phyloP scores from a whole-genome alignment of 2,329 filamentous ascomycete species.

The Lasiodiplodia citricola region DNA sequence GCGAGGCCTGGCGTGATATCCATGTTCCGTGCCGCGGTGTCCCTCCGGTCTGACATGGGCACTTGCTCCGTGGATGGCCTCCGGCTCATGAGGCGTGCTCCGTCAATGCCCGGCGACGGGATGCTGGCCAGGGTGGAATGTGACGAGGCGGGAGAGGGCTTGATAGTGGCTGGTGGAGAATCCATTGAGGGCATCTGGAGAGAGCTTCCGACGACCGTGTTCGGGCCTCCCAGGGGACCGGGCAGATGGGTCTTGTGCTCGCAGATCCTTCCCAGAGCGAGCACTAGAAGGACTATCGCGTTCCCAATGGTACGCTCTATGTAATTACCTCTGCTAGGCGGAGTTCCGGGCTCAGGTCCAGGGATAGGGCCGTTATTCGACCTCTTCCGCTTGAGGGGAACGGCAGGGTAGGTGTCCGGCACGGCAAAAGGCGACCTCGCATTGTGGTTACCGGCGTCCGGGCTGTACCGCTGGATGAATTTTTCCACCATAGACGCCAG shows the following conservation, averaged over 20 bases:
- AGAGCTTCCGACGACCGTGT: slow-evolving; percentile 34
- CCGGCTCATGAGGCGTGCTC: slow-evolving; percentile 26
- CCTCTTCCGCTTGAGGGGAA: slow-evolving; percentile 43
- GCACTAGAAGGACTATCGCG: slow-evolving; percentile 79
- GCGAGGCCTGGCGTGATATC: slow-evolving; percentile 88
- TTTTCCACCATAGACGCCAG: slow-evolving; percentile 61
- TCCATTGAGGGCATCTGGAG: slow-evolving; percentile 32
- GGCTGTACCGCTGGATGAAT: slow-evolving; percentile 43
- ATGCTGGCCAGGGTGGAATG: slow-evolving; percentile 42
- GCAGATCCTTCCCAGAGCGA: slow-evolving; percentile 88
- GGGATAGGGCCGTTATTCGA: slow-evolving; percentile 33
- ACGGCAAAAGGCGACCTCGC: slow-evolving; percentile 33
- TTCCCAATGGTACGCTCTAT: slow-evolving; percentile 54
- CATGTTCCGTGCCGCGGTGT: slow-evolving; percentile 62
- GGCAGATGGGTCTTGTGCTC: slow-evolving; percentile 57
- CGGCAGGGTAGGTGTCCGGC: slow-evolving; percentile 32
- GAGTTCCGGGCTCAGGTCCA: slow-evolving; percentile 2
- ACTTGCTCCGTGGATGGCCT: slow-evolving; percentile 45
- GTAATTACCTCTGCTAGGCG: not conserved
- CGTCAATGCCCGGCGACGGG: slow-evolving; percentile 28
- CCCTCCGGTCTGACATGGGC: slow-evolving; percentile 1
- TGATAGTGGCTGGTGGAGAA: slow-evolving; percentile 35
- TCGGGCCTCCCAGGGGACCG: slow-evolving; percentile 60
- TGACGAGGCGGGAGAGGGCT: slow-evolving; percentile 47
- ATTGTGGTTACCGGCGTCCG: slow-evolving; percentile 32